Base-by-base conservation (phyloP, 2,329 filamentous ascomycete species). In the Zymoseptoria pseudotritici region DNA sequence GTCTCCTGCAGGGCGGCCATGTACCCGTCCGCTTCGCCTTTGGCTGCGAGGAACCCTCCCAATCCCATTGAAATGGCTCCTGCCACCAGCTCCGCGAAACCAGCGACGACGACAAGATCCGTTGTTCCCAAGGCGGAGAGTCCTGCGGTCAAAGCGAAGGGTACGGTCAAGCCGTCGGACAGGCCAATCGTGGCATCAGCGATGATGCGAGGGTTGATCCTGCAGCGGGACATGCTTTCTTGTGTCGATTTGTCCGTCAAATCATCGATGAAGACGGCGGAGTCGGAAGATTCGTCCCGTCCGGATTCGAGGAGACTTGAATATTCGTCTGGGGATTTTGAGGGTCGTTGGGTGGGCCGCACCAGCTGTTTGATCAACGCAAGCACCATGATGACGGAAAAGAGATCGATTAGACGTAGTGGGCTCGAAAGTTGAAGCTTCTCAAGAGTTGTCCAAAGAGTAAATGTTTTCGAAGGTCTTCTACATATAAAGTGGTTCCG, bases 1-100 rank as follows among this genome's bases (percentile, higher is more conserved):
- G 77, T 78, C 63, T 80, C 75, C 24, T 73, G 71, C 31, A 78
- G 73, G n/a, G 75, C 77, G 10, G 78, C 71, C 60, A 75, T 64
- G 63, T 80, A 80, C 6, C 78, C 78, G 69, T 75, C 80, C 73
- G 76, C 74, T 75, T 82, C 80, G 63, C 77, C 78, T 65, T 78
- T 80, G 1, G 79, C 77, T 13, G 78, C 79, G 3, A 78, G 65
- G 61, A 75, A 76, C 2, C 75, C 76, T 17, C 76, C 76, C 1
- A 77, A 64, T 0, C 75, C 76, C 76, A 78, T 78, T 4, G 70
- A 73, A 36, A 78, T 75, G 1, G 72, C 73, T 2, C 76, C 76
- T 8, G 75, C 76, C 20, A 73, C 70, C 8, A 78, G 64, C 61
- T 78, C 68, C 7, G 76, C 76, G 20, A 78, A 68, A 4, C 75